phyloP scores from a whole-genome alignment of 2,329 filamentous ascomycete genomes.

The Epichloe coenophiala region DNA sequence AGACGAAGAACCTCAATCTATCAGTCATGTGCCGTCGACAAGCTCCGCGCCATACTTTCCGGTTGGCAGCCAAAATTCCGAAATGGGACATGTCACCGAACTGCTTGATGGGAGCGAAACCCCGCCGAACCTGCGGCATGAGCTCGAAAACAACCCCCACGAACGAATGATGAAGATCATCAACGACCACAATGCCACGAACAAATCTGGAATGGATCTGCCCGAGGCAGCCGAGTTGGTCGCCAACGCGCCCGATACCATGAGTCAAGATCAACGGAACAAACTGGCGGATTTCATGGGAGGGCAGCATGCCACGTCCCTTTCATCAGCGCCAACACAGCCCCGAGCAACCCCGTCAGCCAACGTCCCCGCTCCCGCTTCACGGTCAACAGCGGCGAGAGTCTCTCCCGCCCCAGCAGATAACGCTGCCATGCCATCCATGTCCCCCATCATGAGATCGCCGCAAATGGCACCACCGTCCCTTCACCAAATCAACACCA shows the following conservation, averaged over 20 bases:
- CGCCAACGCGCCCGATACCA: conserved; percentile 38
- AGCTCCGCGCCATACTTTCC: conserved; percentile 16
- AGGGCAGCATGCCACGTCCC: conserved; percentile 19
- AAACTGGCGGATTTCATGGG: conserved; percentile 48
- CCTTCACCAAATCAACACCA: conserved; percentile 51
- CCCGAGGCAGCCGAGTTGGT: conserved; percentile 37
- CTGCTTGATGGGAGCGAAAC: conserved; percentile 40
- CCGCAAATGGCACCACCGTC: conserved; percentile 21
- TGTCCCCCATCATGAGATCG: conserved; percentile 39
- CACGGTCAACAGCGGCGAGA: conserved; percentile 6
- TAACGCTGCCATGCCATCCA: conserved; percentile 19
- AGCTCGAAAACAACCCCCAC: conserved; percentile 43
- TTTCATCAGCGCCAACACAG: conserved; percentile 10
- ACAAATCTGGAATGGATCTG: conserved; percentile 34
- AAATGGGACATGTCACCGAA: conserved; percentile 46
- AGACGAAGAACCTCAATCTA: conserved; percentile 13
- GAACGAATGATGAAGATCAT: conserved; percentile 54
- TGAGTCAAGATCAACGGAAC: conserved; percentile 43
- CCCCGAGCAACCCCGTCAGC: conserved; percentile 12
- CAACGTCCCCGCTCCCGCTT: conserved; percentile 8
- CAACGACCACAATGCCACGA: conserved; percentile 47
- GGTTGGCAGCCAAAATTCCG: conserved; percentile 21
- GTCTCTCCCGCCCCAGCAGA: conserved; percentile 14
- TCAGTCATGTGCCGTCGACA: conserved; percentile 16
- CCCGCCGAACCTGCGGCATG: conserved; percentile 38